Base-by-base conservation (phyloP, 768 basidiomycete species). In the Lactifluus volemus region DNA sequence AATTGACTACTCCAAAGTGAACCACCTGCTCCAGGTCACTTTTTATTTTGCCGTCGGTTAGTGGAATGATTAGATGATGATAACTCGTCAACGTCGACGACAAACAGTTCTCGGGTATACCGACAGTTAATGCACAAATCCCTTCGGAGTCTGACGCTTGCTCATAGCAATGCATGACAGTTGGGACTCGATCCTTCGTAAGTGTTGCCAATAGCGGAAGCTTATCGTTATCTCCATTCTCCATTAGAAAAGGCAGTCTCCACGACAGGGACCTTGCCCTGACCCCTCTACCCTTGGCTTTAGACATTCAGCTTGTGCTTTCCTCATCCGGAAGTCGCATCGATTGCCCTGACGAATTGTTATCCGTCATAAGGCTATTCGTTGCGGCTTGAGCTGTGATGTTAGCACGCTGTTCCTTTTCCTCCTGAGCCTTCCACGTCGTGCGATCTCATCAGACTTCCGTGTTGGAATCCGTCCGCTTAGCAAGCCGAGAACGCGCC, bases 61-160 rank as follows among this genome's bases (percentile, higher is more conserved):
- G 82, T 73, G 76, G 51, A 60, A 70, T 4, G 69, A 76, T 57
- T 82, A 83, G 80, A 68, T 85, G 82, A 81, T 68, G 80, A 68
- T 85, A 82, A 81, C 68, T 76, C 4, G 76, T 69, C 42, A 38
- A 17, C 70, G 25, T 25, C 2, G 25, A 25, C 25, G n/a, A 72
- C 49, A 81, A 83, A 82, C 58, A 82, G 7, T 42, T 17, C 15
- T 14, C 41, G 17, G 17, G 80, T 66, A 75, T 78, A 19, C 85
- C 25, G 47, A 9, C 6, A 48, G 25, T 4, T 29, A 25, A 21
- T n/a, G 4, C 15, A 6, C 42, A 44, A 6, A 44, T n/a, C 15
- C n/a, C 17, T 44, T 44, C 9, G 17, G 42, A 44, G 44, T 45
- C 44, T 67, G 75, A 76, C 15, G 82, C 81, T 19, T 81, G 83